These are phyloP conservation scores for Ustilago shanxiensis DNA, from an alignment of 1,284 basidiomycete species.

Conservation along the genomic window DNA sequence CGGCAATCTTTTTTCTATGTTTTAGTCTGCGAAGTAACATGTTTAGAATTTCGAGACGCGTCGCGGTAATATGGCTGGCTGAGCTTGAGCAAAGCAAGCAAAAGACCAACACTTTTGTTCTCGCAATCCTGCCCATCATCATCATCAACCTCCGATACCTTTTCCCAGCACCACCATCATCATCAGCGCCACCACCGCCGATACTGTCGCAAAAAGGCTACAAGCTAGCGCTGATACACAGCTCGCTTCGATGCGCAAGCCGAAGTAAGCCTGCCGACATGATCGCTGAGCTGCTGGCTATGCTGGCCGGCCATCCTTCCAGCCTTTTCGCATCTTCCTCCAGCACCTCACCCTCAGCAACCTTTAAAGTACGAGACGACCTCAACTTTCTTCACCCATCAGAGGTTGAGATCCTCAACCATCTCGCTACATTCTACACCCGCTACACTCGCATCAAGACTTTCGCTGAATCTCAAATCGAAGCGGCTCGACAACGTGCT, in stretches of 20 bases:
- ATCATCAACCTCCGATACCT: slow-evolving; percentile 3
- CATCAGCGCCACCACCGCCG: not conserved
- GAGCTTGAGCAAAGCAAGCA: not conserved
- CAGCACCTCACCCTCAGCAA: not conserved
- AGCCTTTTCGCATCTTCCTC: slow-evolving; percentile 52
- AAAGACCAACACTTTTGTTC: slow-evolving; percentile 37
- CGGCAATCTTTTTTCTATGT: not conserved
- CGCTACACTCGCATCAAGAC: slow-evolving; percentile 45
- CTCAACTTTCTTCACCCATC: slow-evolving; percentile 45
- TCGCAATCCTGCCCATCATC: slow-evolving; percentile 1
- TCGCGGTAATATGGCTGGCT: slow-evolving; percentile 17
- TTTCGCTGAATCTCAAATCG: slow-evolving; percentile 45
- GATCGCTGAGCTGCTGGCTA: slow-evolving; percentile 53
- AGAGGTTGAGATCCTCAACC: slow-evolving; percentile 45
- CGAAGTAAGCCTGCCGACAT: slow-evolving; percentile 7
- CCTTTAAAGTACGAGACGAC: slow-evolving; percentile 41
- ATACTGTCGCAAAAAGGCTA: not conserved
- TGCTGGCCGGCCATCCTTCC: slow-evolving; percentile 53
- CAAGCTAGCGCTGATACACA: not conserved
- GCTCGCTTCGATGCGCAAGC: not conserved
- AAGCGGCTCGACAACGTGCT: slow-evolving; percentile 36
- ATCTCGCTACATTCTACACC: slow-evolving; percentile 43
- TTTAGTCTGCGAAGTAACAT: slow-evolving; percentile 16
- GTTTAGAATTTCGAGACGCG: slow-evolving; percentile 14
- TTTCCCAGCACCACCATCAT: too few species aligned